Evolutionary conservation across 2,329 filamentous ascomycete species (phyloP).

Genomic region (Aureobasidium subglaciale): DNA sequence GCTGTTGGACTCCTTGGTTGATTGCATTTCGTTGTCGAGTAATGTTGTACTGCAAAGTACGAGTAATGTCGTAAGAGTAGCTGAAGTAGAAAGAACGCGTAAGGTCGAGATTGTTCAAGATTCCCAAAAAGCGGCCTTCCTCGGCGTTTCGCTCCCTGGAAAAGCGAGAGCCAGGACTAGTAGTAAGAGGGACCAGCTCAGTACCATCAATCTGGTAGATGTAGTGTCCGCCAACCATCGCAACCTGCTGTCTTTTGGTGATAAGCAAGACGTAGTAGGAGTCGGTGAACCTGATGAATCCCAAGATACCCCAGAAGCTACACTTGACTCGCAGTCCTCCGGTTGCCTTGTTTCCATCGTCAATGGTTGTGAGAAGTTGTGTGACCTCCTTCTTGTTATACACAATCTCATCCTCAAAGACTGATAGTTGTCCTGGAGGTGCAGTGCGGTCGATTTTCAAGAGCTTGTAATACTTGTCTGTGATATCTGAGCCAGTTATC

Average conservation of each 20-base stretch:
- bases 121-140: conserved; percentile 80
- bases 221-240: conserved; percentile 93
- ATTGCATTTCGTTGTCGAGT: conserved; percentile 68
- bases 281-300: conserved; percentile 93
- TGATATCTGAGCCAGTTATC: conserved; percentile 84
- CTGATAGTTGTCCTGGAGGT: conserved; percentile 67
- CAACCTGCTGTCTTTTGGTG: conserved; percentile 91
- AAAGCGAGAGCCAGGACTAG: conserved; percentile 57
- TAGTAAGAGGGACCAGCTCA: conserved; percentile 80
- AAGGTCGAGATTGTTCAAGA: conserved; percentile 84
- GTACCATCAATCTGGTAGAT: conserved; percentile 93
- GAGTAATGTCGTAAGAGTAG: conserved; percentile 94
- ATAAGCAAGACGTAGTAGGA: conserved; percentile 96
- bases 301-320: conserved; percentile 86
- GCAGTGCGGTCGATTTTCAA: conserved; percentile 90
- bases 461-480: conserved; percentile 81
- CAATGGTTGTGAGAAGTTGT: conserved; percentile 85
- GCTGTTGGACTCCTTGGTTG: conserved; percentile 54
- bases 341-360: conserved; percentile 86
- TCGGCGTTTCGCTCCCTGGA: conserved; percentile 80
- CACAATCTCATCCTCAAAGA: conserved; percentile 90
- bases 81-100: conserved; percentile 95
- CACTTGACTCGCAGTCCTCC: conserved; percentile 86
- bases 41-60: conserved; percentile 87
- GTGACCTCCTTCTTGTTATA: conserved; percentile 91